phyloP scores from a whole-genome alignment of 192 early-diverging fungal genomes.

The Paraglomus occultum region DNA sequence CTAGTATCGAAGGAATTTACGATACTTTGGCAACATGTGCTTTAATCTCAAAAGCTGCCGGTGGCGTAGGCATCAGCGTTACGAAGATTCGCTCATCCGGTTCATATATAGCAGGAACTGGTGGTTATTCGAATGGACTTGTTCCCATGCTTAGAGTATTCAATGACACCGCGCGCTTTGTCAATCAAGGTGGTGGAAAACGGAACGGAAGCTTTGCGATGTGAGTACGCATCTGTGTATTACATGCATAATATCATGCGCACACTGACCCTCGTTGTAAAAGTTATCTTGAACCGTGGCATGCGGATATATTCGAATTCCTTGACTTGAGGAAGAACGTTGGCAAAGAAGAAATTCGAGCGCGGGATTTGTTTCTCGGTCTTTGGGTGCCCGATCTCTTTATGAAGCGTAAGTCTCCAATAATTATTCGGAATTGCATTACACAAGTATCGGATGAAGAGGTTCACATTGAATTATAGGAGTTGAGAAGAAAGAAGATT shows the following conservation, averaged over 20 bases:
- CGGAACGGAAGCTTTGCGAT: constrained; percentile 95
- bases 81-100: constrained; percentile 93
- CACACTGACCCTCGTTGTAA: not conserved
- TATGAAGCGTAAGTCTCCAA: constrained; percentile 70
- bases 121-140: constrained; percentile 94
- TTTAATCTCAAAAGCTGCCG: constrained; percentile 94
- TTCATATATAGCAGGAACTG: constrained; percentile 96
- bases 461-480: constrained; percentile 9
- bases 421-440: not conserved
- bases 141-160: constrained; percentile 97
- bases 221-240: constrained; percentile 29
- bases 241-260: not conserved
- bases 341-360: constrained; percentile 93
- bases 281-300: constrained; percentile 96
- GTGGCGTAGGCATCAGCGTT: constrained; percentile 93
- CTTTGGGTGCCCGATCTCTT: constrained; percentile 97
- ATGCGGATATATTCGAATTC: constrained; percentile 94
- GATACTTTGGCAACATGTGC: constrained; percentile 94
- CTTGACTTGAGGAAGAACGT: constrained; percentile 95
- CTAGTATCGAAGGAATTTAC: constrained; percentile 93
- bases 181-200: constrained; percentile 97
- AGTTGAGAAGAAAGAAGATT: constrained; percentile 84
- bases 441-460: not conserved
- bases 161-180: constrained; percentile 97
- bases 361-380: constrained; percentile 94